phyloP scores from a whole-genome alignment of 1,284 basidiomycete genomes.

The Naganishia sp. region DNA sequence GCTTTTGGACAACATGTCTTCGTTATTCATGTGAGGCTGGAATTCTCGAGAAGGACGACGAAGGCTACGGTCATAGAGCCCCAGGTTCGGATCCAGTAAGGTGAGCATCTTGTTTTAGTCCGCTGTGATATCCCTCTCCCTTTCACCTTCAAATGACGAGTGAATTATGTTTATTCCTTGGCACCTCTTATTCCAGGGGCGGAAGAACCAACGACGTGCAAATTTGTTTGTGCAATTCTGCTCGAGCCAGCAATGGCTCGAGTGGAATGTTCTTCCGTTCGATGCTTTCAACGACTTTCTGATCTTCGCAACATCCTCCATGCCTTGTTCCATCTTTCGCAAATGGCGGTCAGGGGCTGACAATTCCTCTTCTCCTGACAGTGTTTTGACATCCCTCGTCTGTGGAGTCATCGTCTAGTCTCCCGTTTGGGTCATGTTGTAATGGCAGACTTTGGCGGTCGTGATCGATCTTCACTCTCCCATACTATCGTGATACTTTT shows the following conservation, averaged over 20 bases:
- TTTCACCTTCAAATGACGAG: slow-evolving; percentile 11
- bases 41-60: not conserved
- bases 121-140: not conserved
- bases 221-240: slow-evolving; percentile 23
- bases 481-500: too few species aligned
- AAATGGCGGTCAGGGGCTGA: too few species aligned
- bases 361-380: too few species aligned
- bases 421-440: too few species aligned
- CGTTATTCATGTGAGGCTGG: too few species aligned
- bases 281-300: slow-evolving; percentile 30
- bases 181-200: slow-evolving; percentile 31
- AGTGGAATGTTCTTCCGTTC: slow-evolving; percentile 25
- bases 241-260: slow-evolving; percentile 20
- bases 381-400: too few species aligned
- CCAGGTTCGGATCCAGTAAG: slow-evolving; percentile 1
- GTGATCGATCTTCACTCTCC: too few species aligned
- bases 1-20: not conserved
- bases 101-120: not conserved
- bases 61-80: not conserved
- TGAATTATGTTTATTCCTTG: slow-evolving; percentile 30
- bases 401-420: too few species aligned
- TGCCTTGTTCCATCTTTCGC: not conserved
- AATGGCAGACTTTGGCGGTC: too few species aligned
- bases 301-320: slow-evolving; percentile 6
- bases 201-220: slow-evolving; percentile 24